phyloP scores from a whole-genome alignment of 2,329 filamentous ascomycete species.

The Penicillium sp. region DNA sequence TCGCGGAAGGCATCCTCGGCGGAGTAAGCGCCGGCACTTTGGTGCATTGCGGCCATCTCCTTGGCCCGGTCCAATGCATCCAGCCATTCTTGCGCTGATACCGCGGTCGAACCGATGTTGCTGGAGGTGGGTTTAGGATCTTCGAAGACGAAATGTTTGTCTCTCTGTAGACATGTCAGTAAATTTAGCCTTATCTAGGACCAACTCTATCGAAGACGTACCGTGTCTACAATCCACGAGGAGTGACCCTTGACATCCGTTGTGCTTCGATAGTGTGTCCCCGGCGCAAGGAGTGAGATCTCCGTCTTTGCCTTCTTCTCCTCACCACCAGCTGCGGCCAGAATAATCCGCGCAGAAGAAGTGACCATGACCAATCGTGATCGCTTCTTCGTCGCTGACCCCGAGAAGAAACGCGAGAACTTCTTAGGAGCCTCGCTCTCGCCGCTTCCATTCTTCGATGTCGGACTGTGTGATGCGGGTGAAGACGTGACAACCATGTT shows the following conservation, averaged over 20 bases:
- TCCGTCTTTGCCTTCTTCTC: constrained; percentile 96
- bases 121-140: constrained; percentile 74
- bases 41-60: constrained; percentile 78
- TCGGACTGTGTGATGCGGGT: constrained; percentile 72
- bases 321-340: constrained; percentile 88
- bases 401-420: constrained; percentile 89
- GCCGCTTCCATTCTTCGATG: constrained; percentile 63
- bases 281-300: constrained; percentile 75
- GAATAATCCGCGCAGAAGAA: constrained; percentile 82
- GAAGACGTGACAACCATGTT: constrained; percentile 84
- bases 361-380: constrained; percentile 95
- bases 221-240: constrained; percentile 89
- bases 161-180: constrained; percentile 60
- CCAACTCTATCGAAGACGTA: constrained; percentile 56
- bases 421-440: constrained; percentile 76
- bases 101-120: constrained; percentile 64
- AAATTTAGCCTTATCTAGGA: too few species aligned
- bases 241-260: constrained; percentile 84
- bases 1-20: constrained; percentile 68
- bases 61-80: constrained; percentile 83
- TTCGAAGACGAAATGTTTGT: constrained; percentile 91
- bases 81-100: constrained; percentile 86
- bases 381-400: constrained; percentile 86
- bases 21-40: constrained; percentile 65
- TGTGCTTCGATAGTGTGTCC: constrained; percentile 76